Evolutionary conservation across 2,329 filamentous ascomycete species (phyloP).

Genomic region (Diaporthe sp.): DNA sequence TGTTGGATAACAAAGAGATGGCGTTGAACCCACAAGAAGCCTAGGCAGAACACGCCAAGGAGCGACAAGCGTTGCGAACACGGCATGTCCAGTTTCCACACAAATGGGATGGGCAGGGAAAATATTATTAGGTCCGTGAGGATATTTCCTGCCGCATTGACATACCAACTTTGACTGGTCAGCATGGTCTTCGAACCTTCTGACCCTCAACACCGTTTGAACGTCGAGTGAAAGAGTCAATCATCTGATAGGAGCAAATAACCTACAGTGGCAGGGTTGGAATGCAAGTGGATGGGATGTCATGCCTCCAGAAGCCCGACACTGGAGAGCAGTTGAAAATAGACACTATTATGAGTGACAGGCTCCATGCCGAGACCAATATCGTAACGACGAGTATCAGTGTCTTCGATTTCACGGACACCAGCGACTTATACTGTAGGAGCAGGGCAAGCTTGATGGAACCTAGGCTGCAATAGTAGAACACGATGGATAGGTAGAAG

Average conservation of each 20-base stretch:
- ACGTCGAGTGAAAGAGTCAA: background rate
- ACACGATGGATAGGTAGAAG: conserved; percentile 35
- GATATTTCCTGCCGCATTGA: conserved; percentile 38
- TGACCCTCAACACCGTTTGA: background rate
- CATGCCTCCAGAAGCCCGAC: conserved; percentile 28
- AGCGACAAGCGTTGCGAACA: conserved; percentile 29
- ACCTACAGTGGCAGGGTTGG: conserved; percentile 27
- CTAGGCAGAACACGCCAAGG: conserved; percentile 33
- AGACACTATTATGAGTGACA: conserved; percentile 9
- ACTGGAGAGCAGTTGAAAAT: conserved; percentile 34
- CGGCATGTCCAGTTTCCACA: conserved; percentile 35
- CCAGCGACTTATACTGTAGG: conserved; percentile 35
- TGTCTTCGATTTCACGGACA: conserved; percentile 24
- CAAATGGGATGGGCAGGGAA: conserved; percentile 33
- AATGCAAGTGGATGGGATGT: conserved; percentile 29
- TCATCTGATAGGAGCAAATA: background rate
- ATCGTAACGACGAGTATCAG: conserved; percentile 8
- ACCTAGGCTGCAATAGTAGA: conserved; percentile 33
- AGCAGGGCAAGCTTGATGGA: conserved; percentile 35
- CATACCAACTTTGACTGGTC: conserved; percentile 24
- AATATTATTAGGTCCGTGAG: conserved; percentile 36
- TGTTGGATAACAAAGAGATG: no score
- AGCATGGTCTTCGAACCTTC: background rate
- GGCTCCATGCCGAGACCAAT: conserved; percentile 27
- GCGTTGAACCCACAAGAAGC: conserved; percentile 28